These are phyloP conservation scores for Sutorius eximius DNA, from an alignment of 1,284 basidiomycete genomes.

Conservation along the genomic window DNA sequence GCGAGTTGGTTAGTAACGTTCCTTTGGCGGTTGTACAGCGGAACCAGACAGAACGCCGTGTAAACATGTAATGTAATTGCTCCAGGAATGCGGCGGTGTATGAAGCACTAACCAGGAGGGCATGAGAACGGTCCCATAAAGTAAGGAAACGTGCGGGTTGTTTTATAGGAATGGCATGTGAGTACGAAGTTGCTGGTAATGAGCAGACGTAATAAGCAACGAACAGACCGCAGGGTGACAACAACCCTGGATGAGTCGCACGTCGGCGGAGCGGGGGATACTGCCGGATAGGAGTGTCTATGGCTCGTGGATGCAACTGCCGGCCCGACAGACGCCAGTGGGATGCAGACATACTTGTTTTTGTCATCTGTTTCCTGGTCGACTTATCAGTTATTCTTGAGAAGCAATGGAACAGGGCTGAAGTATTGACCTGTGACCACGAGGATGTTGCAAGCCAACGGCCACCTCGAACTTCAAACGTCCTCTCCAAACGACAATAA, in stretches of 20 bases:
- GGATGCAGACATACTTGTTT: neutral
- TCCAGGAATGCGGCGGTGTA: slow-evolving; percentile 1
- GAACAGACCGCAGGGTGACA: neutral
- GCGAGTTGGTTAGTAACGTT: slow-evolving; percentile 4
- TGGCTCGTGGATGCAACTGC: neutral
- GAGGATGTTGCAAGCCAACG: neutral
- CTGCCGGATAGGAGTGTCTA: slow-evolving; percentile 1
- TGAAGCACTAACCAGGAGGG: slow-evolving; percentile 2
- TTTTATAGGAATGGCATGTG: slow-evolving; percentile 10
- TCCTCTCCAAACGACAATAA: slow-evolving; percentile 59
- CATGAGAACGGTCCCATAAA: slow-evolving; percentile 8
- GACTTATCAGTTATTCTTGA: neutral
- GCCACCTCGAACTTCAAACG: slow-evolving; percentile 9
- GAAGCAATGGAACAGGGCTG: neutral
- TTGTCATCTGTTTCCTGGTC: neutral
- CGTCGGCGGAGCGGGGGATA: neutral
- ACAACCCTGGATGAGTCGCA: slow-evolving; percentile 5
- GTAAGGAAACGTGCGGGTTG: slow-evolving; percentile 8
- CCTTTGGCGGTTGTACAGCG: neutral
- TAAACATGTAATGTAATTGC: slow-evolving; percentile 8
- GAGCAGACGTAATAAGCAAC: slow-evolving; percentile 16
- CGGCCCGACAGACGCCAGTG: neutral
- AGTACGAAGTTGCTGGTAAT: slow-evolving; percentile 3
- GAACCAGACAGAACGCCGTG: slow-evolving; percentile 2
- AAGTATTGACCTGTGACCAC: slow-evolving; percentile 9